phyloP scores from a whole-genome alignment of 73 alveolate species.

The Urostyla sp. region DNA sequence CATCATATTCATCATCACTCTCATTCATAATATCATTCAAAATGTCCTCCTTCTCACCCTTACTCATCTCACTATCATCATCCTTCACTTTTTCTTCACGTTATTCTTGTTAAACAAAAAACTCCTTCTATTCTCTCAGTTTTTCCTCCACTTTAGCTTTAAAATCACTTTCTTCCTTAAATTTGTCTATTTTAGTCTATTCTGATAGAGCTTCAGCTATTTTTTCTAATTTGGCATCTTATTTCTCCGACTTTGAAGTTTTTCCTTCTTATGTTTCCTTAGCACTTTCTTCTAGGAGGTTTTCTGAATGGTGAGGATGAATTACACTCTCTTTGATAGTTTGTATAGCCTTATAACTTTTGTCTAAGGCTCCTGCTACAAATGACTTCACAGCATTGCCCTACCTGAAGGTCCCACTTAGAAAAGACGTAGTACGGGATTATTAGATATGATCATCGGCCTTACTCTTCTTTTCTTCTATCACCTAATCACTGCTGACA shows the following conservation, averaged over 20 bases:
- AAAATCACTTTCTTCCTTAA: background rate
- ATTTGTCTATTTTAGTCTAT: background rate
- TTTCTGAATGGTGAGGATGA: background rate
- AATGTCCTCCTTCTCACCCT: conserved; percentile 18
- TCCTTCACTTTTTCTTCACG: background rate
- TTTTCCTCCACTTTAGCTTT: background rate
- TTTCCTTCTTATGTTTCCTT: background rate
- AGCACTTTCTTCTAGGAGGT: background rate
- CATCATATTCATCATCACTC: conserved; percentile 44
- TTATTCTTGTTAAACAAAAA: no score
- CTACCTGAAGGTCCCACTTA: conserved; percentile 5
- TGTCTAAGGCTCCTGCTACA: conserved; percentile 5
- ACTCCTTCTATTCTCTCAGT: background rate
- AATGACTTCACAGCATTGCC: conserved; percentile 5
- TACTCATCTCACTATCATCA: conserved; percentile 14
- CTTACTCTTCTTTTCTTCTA: background rate
- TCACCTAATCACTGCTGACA: conserved; percentile 1
- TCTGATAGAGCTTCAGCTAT: background rate
- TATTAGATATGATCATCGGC: background rate
- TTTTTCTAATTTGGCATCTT: background rate
- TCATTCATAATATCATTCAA: conserved; percentile 33
- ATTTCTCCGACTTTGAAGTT: background rate
- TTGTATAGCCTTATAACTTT: conserved; percentile 16
- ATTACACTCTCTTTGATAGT: background rate
- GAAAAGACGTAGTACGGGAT: background rate